Evolutionary conservation across 2,329 filamentous ascomycete genomes (phyloP).

Genomic region (Cordyceps farinosa): DNA sequence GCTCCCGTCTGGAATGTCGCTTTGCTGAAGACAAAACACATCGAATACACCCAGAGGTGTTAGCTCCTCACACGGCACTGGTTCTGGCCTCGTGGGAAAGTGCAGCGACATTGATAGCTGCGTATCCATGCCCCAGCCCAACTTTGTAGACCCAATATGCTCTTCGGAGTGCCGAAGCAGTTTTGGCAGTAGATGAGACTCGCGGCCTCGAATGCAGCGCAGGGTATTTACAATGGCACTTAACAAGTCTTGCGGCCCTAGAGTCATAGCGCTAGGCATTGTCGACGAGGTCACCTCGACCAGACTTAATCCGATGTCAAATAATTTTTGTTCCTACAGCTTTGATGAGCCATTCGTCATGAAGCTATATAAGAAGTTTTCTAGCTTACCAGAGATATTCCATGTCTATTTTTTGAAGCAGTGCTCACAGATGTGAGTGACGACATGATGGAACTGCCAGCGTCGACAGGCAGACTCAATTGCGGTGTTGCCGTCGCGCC

Average conservation of each 20-base stretch:
- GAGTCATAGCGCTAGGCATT: slow-evolving; percentile 23
- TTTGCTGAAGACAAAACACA: not conserved
- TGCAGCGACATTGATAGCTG: not conserved
- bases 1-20: no score
- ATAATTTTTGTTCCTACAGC: slow-evolving; percentile 31
- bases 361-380: not conserved
- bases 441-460: slow-evolving; percentile 29
- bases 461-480: slow-evolving; percentile 28
- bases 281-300: slow-evolving; percentile 23
- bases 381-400: slow-evolving; percentile 29
- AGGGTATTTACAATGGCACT: slow-evolving; percentile 27
- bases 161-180: slow-evolving; percentile 25
- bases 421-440: slow-evolving; percentile 26
- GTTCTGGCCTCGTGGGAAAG: not conserved
- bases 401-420: slow-evolving; percentile 31
- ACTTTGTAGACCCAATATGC: not conserved
- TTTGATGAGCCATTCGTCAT: not conserved
- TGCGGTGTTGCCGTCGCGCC: not conserved
- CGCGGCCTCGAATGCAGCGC: slow-evolving; percentile 25
- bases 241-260: slow-evolving; percentile 28
- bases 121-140: slow-evolving; percentile 7
- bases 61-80: not conserved
- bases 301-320: slow-evolving; percentile 31
- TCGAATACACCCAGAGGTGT: not conserved
- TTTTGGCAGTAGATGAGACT: slow-evolving; percentile 28